Base-by-base conservation (phyloP, 371 early-diverging fungal species). In the Lichtheimia corymbifera region DNA sequence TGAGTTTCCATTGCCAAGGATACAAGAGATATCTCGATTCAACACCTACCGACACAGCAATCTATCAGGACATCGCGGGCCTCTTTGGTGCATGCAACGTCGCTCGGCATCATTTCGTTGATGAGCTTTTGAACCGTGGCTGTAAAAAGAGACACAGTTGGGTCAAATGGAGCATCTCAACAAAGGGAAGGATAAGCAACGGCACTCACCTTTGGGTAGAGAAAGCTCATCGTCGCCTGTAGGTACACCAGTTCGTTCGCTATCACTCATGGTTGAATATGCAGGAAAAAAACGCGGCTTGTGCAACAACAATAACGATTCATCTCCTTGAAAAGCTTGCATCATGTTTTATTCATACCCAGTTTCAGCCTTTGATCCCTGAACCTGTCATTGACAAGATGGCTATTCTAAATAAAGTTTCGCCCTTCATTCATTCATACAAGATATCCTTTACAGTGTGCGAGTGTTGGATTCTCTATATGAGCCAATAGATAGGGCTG, bases 71-170 rank as follows among this genome's bases (percentile, higher is more conserved):
- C 71, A 71, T 98, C 98, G 47, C 96, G 88, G 9, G 97, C 93
- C 54, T 99, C 99, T 78, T 97, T 97, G 22, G 97, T 88, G 61
- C 96, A 94, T 15, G 85, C 77, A 58, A 95, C 83, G 69, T 93
- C 96, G 25, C 83, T 70, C 4, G 97, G 93, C 85, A 96, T 82
- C 91, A 92, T 89, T 76, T 99, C 97, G 49, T 91, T 92, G 56
- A 99, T 97, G 49, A 99, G 84, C 71, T 98, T 99, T 64, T 92
- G 89, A n/a, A 99, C 95, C 28, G 99, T 98, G 7, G 99, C 99
- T 91, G 25, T 2, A 20, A 12, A 40, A 25, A 18, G 17, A 55
- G 17, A 55, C 2, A 18, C 13, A 55, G 14, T 35, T n/a, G 27
- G 11, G 24, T 22, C 47, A 43, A 49, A 41, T 5, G 9, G 47